Evolutionary conservation across 129 eudicot genomes (phyloP).

Genomic region (Gnaphalium uliginosum): DNA sequence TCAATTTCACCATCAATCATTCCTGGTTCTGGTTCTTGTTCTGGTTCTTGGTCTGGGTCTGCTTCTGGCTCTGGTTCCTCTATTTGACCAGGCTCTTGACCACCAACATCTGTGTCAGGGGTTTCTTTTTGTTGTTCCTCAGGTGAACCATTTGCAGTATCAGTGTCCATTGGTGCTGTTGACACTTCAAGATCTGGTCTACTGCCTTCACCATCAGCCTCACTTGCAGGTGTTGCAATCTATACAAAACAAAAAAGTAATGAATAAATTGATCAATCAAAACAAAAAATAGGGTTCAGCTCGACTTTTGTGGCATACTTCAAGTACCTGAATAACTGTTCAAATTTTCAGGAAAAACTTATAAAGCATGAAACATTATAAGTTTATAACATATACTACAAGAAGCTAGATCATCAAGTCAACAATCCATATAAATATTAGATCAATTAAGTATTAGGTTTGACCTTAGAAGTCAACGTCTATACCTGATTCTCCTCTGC

Average conservation of each 20-base stretch:
- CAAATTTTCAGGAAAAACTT: not conserved
- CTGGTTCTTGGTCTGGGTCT: constrained; percentile 45
- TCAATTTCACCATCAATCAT: constrained; percentile 73
- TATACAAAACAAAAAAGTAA: constrained; percentile 13
- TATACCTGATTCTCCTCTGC: constrained; percentile 80
- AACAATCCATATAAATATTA: not conserved
- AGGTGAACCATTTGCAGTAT: constrained; percentile 50
- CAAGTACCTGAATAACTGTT: not conserved
- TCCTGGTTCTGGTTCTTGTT: constrained; percentile 48
- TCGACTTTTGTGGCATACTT: constrained; percentile 10
- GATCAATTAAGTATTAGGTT: not conserved
- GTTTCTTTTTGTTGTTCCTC: constrained; percentile 66
- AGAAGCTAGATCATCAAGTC: constrained; percentile 7
- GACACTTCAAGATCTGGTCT: constrained; percentile 61
- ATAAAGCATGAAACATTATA: constrained; percentile 14
- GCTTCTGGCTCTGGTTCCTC: constrained; percentile 57
- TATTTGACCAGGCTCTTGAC: constrained; percentile 71
- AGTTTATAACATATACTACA: constrained; percentile 18
- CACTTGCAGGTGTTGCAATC: constrained; percentile 69
- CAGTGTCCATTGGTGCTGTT: constrained; percentile 61
- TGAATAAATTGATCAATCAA: not conserved
- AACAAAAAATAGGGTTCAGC: not conserved
- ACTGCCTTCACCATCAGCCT: constrained; percentile 60
- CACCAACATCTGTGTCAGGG: constrained; percentile 57
- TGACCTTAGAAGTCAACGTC: constrained; percentile 8